Conservation (phyloP, 768 basidiomycete species). For the Xerocomellus intermedius region DNA sequence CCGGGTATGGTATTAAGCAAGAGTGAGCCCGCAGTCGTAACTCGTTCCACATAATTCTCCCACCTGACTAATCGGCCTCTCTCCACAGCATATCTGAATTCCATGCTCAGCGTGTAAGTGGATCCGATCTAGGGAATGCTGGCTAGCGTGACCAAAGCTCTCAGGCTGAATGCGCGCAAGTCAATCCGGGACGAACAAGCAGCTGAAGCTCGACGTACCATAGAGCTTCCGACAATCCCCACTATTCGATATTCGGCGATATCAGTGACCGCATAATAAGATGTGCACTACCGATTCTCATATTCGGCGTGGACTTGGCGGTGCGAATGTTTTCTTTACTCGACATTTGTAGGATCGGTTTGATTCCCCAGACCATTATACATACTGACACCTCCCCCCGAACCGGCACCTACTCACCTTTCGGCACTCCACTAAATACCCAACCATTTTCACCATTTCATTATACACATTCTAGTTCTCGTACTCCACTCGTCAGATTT, state of each 20-base stretch:
- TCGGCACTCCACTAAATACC: too few species aligned
- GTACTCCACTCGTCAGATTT: too few species aligned
- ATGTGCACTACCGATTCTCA: too few species aligned
- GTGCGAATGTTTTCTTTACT: too few species aligned
- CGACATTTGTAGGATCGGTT: conserved; percentile 43
- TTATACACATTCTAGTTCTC: too few species aligned
- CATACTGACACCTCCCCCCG: too few species aligned
- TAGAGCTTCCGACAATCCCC: conserved; percentile 22
- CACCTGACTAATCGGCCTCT: not conserved
- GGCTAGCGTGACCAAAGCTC: not conserved
- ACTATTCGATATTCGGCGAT: conserved; percentile 7
- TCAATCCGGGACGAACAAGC: conserved; percentile 16
- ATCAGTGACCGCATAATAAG: not conserved
- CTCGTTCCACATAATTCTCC: not conserved
- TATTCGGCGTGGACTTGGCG: too few species aligned
- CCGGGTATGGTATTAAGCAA: conserved; percentile 19
- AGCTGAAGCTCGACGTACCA: not conserved
- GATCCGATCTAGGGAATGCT: not conserved
- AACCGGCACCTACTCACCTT: too few species aligned
- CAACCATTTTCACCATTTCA: too few species aligned
- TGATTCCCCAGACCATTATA: conserved; percentile 91
- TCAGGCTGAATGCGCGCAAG: conserved; percentile 18
- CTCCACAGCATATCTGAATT: conserved; percentile 21
- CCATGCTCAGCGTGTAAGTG: conserved; percentile 26
- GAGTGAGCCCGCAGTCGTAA: conserved; percentile 8